phyloP scores from a whole-genome alignment of 306 rosid species.

The Oxytropis ochrocephala region DNA sequence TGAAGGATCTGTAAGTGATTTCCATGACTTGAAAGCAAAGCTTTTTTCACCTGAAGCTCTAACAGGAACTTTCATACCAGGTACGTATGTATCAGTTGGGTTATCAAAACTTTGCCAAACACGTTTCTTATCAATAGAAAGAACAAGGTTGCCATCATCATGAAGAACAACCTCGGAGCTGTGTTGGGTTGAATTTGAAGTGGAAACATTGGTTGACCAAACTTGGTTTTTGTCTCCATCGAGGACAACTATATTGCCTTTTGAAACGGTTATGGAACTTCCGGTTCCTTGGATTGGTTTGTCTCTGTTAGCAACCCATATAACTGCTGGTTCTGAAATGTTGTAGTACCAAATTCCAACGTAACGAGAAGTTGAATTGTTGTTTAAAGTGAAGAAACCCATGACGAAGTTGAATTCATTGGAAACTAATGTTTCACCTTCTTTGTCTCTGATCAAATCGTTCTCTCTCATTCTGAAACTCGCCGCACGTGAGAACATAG shows the following conservation, averaged over 20 bases:
- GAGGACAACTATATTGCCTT: conserved; percentile 46
- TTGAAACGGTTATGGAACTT: conserved; percentile 40
- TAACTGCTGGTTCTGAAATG: not conserved
- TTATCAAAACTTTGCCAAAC: conserved; percentile 57
- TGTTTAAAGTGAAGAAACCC: conserved; percentile 53
- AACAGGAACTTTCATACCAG: conserved; percentile 52
- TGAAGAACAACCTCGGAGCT: conserved; percentile 25
- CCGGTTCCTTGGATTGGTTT: conserved; percentile 34
- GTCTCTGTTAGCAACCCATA: conserved; percentile 78
- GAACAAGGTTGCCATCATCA: conserved; percentile 45
- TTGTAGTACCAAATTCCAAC: conserved; percentile 67
- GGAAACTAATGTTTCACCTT: conserved; percentile 36
- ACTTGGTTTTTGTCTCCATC: conserved; percentile 26
- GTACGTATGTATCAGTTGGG: conserved; percentile 64
- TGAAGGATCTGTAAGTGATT: conserved; percentile 53
- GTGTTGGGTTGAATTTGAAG: not conserved
- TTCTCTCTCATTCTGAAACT: too few relatives aligned
- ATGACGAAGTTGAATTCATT: conserved; percentile 27
- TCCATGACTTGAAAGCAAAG: conserved; percentile 53
- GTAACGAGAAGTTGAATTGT: conserved; percentile 38
- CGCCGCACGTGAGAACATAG: conserved; percentile 32
- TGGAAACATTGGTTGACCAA: conserved; percentile 45
- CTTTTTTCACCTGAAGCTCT: conserved; percentile 19
- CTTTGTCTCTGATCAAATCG: conserved; percentile 32
- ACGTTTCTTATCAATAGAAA: not conserved